Evolutionary conservation across 768 basidiomycete genomes (phyloP), one percentile per base, ranked within the genome.

Genomic region (Cyclocybe cylindracea): DNA sequence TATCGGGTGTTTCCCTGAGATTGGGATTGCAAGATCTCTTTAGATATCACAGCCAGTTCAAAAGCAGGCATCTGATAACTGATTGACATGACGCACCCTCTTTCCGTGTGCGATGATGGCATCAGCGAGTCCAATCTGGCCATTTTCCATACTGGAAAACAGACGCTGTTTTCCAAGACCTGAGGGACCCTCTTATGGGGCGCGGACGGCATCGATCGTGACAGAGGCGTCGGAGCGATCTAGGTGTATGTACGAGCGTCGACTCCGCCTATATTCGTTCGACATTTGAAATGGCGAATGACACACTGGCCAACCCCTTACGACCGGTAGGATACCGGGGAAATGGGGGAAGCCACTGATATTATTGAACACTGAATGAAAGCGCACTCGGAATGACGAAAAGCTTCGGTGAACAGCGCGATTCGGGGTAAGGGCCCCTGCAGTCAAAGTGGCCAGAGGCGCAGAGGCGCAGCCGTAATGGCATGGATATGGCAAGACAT

Each of bases 281-380:
- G 39, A 45, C 46, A 18, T 44, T 51, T 39, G 53, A 44, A 49
- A 47, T 47, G 24, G 37, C 10, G 46, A 18, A 39, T 40, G 39
- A 16, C 16, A 16, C 16, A 16, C 16, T 16, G 16, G 16, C 39
- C 33, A n/a, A 42, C 53, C 54, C 60, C 58, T 61, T 60, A 51
- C 59, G 51, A 63, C 56, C 64, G 62, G 60, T 24, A 48, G 54
- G 52, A 53, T 52, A 53, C 53, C 61, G 60, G 62, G 14, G 50
- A 49, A 58, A 57, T 55, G 36, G 50, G 48, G 47, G 56, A 44
- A 43, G 40, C 54, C 54, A 51, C 44, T 34, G 43, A 49, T 32
- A 38, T 24, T 11, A 43, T 43, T 14, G 42, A 14, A 11, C 13
- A 29, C 8, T 19, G 19, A 24, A 13, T 19, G 19, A 24, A 13